phyloP scores from a whole-genome alignment of 202 grass and related monocot genomes.

The Setaria viridis region DNA sequence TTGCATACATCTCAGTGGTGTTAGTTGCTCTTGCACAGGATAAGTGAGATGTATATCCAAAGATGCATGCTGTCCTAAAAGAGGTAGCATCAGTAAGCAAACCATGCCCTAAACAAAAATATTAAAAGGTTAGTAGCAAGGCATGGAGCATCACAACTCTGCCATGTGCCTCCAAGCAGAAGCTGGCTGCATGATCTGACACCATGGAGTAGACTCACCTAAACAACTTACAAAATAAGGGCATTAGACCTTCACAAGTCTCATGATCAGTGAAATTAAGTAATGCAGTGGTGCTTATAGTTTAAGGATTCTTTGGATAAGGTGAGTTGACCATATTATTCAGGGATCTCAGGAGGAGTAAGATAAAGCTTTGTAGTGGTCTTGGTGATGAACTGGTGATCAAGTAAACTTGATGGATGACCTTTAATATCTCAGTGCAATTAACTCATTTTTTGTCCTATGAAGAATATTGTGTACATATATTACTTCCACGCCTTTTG shows the following conservation, averaged over 20 bases:
- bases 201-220: conserved; percentile 95
- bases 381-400: conserved; percentile 45
- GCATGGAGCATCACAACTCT: conserved; percentile 61
- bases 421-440: conserved; percentile 35
- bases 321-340: conserved; percentile 68
- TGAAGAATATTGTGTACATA: conserved; percentile 33
- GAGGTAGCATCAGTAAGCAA: conserved; percentile 42
- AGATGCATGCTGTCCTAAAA: conserved; percentile 43
- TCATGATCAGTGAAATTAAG: conserved; percentile 38
- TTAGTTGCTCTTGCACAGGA: conserved; percentile 27
- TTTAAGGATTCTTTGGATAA: conserved; percentile 54
- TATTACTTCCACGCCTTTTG: conserved; percentile 44
- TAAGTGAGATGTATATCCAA: conserved; percentile 23
- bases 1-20: conserved; percentile 20
- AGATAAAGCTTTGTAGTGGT: conserved; percentile 55
- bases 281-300: conserved; percentile 24
- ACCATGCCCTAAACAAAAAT: conserved; percentile 2
- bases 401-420: conserved; percentile 41
- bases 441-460: conserved; percentile 23
- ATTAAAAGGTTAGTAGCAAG: conserved; percentile 33
- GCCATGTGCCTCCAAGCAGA: conserved; percentile 70
- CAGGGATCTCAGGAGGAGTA: conserved; percentile 38
- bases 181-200: conserved; percentile 50
- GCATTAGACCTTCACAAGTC: conserved; percentile 54
- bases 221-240: conserved; percentile 71